A percentile compares a stretch with the other conserved stretches of the same genome.
These are phyloP conservation scores for Aspergillus steynii DNA, from an alignment of 495 filamentous ascomycete species.

Conservation along the genomic window DNA sequence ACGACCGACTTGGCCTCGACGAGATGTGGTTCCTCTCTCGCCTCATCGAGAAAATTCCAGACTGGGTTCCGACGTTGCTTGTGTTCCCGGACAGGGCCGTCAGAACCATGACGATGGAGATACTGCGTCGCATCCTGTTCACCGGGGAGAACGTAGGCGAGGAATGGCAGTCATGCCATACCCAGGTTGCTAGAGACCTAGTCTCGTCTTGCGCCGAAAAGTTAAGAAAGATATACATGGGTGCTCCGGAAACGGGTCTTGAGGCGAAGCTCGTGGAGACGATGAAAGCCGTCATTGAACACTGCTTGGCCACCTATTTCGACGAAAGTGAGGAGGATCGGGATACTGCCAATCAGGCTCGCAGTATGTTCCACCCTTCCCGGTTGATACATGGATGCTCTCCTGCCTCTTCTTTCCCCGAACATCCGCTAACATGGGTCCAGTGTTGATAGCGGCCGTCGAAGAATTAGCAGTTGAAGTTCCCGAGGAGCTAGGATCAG, in stretches of 20 bases:
- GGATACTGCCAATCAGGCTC: conserved; percentile 31
- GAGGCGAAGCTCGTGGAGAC: conserved; percentile 39
- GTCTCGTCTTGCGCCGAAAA: conserved; percentile 36
- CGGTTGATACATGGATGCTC: neutral
- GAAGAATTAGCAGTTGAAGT: conserved; percentile 38
- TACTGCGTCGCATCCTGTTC: conserved; percentile 60
- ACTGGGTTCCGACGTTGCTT: conserved; percentile 69
- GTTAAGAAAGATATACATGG: conserved; percentile 32
- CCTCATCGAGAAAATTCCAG: conserved; percentile 55
- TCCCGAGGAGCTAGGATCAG: conserved; percentile 44
- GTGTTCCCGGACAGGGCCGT: conserved; percentile 59
- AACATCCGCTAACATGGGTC: conserved; percentile 11
- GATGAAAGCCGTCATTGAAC: conserved; percentile 40
- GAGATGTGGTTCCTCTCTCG: conserved; percentile 38
- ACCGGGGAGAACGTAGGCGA: conserved; percentile 32
- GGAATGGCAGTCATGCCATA: conserved; percentile 24
- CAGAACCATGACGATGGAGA: conserved; percentile 52
- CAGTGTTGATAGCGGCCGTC: conserved; percentile 34
- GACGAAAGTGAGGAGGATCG: conserved; percentile 44
- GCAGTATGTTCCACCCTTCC: conserved; percentile 33
- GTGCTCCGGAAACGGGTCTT: conserved; percentile 24
- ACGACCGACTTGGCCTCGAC: conserved; percentile 38
- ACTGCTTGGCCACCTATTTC: conserved; percentile 45
- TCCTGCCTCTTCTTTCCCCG: neutral
- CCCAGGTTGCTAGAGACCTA: conserved; percentile 34